Conservation (phyloP, 1,284 basidiomycete genomes). For the Phlebopus sp. region DNA sequence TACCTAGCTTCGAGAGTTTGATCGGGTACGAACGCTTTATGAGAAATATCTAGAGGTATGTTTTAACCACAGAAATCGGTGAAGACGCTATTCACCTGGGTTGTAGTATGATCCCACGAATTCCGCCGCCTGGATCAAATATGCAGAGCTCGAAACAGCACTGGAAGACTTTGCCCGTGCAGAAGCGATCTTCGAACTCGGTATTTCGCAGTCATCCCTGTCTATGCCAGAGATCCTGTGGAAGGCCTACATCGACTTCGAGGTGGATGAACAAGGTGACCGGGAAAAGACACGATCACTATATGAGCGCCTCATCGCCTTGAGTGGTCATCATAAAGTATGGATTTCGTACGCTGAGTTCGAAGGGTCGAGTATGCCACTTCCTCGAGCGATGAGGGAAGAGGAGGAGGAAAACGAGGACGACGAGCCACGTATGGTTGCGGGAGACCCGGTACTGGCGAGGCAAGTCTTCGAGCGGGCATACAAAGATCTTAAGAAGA, state of each 20-base stretch:
- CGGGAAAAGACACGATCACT: conserved; percentile 81
- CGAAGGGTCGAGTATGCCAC: conserved; percentile 66
- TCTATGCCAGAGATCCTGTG: conserved; percentile 99
- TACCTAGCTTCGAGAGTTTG: conserved; percentile 86
- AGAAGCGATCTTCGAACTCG: conserved; percentile 94
- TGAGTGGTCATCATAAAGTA: conserved; percentile 94
- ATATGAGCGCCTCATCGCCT: conserved; percentile 85
- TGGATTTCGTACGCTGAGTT: conserved; percentile 83
- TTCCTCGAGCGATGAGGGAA: conserved; percentile 65
- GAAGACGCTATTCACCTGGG: not conserved
- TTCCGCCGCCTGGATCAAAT: conserved; percentile 95
- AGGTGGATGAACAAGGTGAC: conserved; percentile 87
- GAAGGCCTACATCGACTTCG: conserved; percentile 98
- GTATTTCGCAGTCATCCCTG: conserved; percentile 83
- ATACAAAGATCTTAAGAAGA: conserved; percentile 81
- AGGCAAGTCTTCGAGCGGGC: conserved; percentile 81
- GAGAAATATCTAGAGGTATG: conserved; percentile 90
- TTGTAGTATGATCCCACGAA: conserved; percentile 83
- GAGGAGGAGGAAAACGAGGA: conserved; percentile 73
- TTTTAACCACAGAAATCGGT: not conserved
- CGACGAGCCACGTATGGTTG: conserved; percentile 59
- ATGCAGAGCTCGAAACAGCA: conserved; percentile 91
- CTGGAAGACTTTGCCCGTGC: conserved; percentile 91
- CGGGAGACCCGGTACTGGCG: conserved; percentile 68
- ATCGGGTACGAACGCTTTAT: conserved; percentile 89